These are phyloP conservation scores for Platanthera zijinensis DNA, from an alignment of 106 monocot genomes.

Conservation along the genomic window DNA sequence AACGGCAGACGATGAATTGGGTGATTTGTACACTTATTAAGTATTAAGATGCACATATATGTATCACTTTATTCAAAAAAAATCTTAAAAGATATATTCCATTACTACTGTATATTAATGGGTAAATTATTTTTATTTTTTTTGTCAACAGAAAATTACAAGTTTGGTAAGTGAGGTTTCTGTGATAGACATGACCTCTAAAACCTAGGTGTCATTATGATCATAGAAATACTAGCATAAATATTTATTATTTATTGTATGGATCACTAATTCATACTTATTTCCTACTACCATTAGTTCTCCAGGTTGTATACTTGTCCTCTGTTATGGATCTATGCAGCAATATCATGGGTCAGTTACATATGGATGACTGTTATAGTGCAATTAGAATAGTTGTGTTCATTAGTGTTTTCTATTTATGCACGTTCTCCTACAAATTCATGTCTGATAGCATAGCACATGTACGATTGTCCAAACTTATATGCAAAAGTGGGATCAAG, in stretches of 20 bases:
- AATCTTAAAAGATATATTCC: not conserved
- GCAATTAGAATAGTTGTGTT: too few relatives aligned
- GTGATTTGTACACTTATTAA: not conserved
- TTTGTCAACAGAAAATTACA: not conserved
- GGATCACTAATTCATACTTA: not conserved
- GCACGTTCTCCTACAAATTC: too few relatives aligned
- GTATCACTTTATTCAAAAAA: not conserved
- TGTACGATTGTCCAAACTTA: too few relatives aligned
- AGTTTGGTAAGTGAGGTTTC: not conserved
- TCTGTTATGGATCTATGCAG: not conserved
- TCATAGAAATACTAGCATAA: not conserved
- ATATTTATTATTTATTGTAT: not conserved
- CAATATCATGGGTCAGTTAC: too few relatives aligned
- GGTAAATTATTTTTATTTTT: not conserved
- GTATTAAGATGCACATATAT: not conserved
- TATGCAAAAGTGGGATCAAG: too few relatives aligned
- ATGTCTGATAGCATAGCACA: too few relatives aligned
- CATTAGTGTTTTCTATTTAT: too few relatives aligned
- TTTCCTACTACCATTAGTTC: not conserved
- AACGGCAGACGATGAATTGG: not conserved
- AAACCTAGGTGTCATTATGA: not conserved
- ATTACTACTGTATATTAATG: not conserved
- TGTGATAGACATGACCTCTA: not conserved
- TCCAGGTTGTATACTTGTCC: too few relatives aligned
- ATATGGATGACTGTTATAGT: too few relatives aligned